Evolutionary conservation across 2,329 filamentous ascomycete genomes (phyloP), one percentile per base, ranked within the genome.

Genomic region (Aspergillus costaricaensis): DNA sequence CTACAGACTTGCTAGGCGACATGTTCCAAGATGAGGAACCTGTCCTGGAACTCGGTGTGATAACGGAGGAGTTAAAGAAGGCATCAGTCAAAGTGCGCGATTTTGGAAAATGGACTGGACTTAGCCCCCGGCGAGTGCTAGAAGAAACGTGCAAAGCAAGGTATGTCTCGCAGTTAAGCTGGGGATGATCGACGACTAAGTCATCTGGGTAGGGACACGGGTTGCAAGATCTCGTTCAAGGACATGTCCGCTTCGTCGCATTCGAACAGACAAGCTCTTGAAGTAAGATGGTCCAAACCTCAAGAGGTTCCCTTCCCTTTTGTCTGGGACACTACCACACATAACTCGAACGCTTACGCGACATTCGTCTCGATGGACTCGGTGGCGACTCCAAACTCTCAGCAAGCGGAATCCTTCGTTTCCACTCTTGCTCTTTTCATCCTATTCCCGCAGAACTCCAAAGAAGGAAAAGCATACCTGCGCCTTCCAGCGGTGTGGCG

Each of bases 101-200:
- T 69, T 97, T 98, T 81, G 92, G 91, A 1, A 92, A 91, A 74
- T 88, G 87, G 81, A 85, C 85, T 14, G 93, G 94, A 7, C 77
- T 96, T 30, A 90, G 81, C 67, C 93, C 94, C 15, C 85, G 87
- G 63, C 85, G 90, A 65, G 83, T 91, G 27, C 78, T 98, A 12
- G 92, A 97, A 74, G 93, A 97, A 74, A 86, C 91, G n/a, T 96
- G 93, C 73, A 88, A 90, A 68, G 86, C 92, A 64, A 89, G 89
- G 89, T 90, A 70, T 65, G 61, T 55, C 62, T 39, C 57, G 53
- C 38, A 30, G 32, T 10, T 21, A 14, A 15, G 15, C 47, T 57
- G 17, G 32, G 14, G 47, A 10, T 23, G 19, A 38, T 27, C 50
- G 25, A 25, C 55, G 7, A 43, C 48, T 25, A 21, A 52, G 19